Evolutionary conservation across 345 rosid species (phyloP), one percentile per base, ranked within the genome.

Genomic region (Eucalyptus pumila): DNA sequence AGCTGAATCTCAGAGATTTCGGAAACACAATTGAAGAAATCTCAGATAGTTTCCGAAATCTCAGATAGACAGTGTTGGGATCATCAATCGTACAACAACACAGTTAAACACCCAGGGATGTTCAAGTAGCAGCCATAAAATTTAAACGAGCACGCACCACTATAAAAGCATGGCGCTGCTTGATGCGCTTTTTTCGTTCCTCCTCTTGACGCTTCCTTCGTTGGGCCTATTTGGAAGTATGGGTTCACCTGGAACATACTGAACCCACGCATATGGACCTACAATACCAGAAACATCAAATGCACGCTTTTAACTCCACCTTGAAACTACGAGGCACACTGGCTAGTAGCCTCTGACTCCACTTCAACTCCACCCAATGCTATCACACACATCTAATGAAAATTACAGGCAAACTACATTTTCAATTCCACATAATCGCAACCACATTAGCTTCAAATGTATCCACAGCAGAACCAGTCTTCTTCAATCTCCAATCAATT

Each of bases 241-340:
- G 23, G 99, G 97, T 92, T 96, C 87, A 23, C 99, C 99, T 1
- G 97, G 96, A 5, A 94, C 95, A 91, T 95, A 94, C 86, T 91
- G 94, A 72, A 96, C 96, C 95, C 97, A 96, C 56, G 97, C 97
- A 94, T 94, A 95, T 1, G 99, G 98, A 37, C 99, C 99, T 96
- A 94, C 94, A 95, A 85, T 90, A 30, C 88, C 88, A 54, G 89
- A 51, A 48, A 76, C 87, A 40, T 54, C 21, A 88, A 89, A 88
- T 87, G 87, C 85, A 76, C 72, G 37, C 58, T 47, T 69, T 19
- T 87, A 69, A 37, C 85, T 72, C 89, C 45, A 24, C 17, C 17
- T 50, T 26, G 56, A 87, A 44, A 69, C 86, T 69, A 30, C 27
- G n/a, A 65, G 56, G 56, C 37, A 40, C 58, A 87, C 16, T 14